These are phyloP conservation scores for Gigaspora rosea DNA, from an alignment of 192 early-diverging fungal species.

Conservation along the genomic window DNA sequence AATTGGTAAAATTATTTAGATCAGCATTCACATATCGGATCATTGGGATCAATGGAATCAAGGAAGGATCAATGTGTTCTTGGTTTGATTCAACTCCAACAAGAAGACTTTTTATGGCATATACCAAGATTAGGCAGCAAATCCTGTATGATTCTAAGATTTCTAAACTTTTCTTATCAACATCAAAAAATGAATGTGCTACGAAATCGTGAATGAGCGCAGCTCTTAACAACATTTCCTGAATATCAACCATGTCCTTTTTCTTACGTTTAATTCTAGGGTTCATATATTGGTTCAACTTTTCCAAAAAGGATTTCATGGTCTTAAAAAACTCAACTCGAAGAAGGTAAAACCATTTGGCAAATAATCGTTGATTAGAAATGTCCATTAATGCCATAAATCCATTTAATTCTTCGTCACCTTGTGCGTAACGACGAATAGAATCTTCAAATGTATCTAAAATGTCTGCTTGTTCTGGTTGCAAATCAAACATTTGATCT, in stretches of 20 bases:
- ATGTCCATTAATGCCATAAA: slow-evolving; percentile 17
- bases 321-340: slow-evolving; percentile 2
- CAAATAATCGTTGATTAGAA: background rate
- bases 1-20: background rate
- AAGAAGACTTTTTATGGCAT: slow-evolving; percentile 7
- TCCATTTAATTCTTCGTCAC: slow-evolving; percentile 16
- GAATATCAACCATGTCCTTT: background rate
- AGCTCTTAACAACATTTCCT: background rate
- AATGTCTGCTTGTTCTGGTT: background rate
- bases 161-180: slow-evolving; percentile 20
- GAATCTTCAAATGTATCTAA: background rate
- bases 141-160: slow-evolving; percentile 24
- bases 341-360: slow-evolving; percentile 22
- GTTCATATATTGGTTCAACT: background rate
- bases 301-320: slow-evolving; percentile 1
- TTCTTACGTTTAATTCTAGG: too few relatives aligned
- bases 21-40: background rate
- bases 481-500: background rate
- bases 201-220: background rate
- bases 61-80: background rate
- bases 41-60: slow-evolving; percentile 19
- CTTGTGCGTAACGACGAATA: background rate
- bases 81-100: background rate
- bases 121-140: slow-evolving; percentile 6
- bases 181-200: slow-evolving; percentile 24